These are phyloP conservation scores for Zizania palustris DNA, from an alignment of 202 grass and related monocot genomes.

Conservation along the genomic window DNA sequence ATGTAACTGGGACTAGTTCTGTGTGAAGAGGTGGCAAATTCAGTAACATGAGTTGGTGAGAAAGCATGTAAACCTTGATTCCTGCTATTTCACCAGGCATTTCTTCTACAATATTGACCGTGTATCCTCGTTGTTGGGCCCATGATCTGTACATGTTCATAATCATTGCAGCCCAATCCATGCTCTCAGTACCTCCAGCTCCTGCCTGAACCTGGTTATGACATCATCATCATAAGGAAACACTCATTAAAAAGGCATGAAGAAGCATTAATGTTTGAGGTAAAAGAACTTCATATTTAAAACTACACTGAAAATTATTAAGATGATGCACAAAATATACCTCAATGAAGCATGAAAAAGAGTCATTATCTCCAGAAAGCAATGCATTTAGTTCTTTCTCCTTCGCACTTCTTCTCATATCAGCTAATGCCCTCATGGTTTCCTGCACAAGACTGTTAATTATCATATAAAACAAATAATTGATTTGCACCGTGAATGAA, in stretches of 20 bases:
- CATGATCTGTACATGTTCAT: constrained; percentile 90
- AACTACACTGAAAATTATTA: constrained; percentile 30
- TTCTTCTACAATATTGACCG: constrained; percentile 78
- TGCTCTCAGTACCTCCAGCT: constrained; percentile 92
- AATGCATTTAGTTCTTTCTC: constrained; percentile 92
- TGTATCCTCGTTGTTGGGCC: constrained; percentile 75
- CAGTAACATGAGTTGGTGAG: constrained; percentile 11
- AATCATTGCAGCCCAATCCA: constrained; percentile 93
- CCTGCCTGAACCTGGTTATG: constrained; percentile 81
- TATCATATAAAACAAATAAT: constrained; percentile 25
- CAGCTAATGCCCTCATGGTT: constrained; percentile 70
- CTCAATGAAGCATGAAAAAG: constrained; percentile 97
- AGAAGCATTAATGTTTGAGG: constrained; percentile 7
- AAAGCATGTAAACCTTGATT: constrained; percentile 79
- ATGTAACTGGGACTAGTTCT: constrained; percentile 10
- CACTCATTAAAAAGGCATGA: constrained; percentile 8
- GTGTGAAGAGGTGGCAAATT: constrained; percentile 4
- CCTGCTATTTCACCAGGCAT: constrained; percentile 93
- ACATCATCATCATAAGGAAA: constrained; percentile 31
- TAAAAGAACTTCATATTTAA: constrained; percentile 23
- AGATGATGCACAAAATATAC: constrained; percentile 40
- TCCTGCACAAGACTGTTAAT: constrained; percentile 60
- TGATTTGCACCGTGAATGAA: constrained; percentile 19
- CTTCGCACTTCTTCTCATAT: constrained; percentile 90
- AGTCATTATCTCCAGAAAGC: constrained; percentile 80